Evolutionary conservation across 2,329 filamentous ascomycete species (phyloP).

Genomic region (Cryphonectria parasitica): DNA sequence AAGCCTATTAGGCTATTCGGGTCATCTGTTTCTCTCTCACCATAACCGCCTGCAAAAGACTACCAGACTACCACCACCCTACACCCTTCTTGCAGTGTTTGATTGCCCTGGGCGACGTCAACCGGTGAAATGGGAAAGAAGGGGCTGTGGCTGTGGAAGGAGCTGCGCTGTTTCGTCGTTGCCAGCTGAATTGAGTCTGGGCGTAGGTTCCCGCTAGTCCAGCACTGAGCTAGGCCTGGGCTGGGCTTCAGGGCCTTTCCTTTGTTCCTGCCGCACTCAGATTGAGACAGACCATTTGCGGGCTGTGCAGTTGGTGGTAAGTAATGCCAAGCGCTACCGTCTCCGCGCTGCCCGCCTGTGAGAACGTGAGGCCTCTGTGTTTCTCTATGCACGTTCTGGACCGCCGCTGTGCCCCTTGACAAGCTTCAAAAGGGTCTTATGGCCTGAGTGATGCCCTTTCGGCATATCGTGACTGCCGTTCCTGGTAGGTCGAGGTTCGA

Average conservation of each 20-base stretch:
- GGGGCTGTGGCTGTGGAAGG: background rate
- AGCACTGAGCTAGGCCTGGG: no score
- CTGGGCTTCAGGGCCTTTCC: background rate
- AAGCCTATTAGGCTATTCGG: background rate
- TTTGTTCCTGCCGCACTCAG: background rate
- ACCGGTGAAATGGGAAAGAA: background rate
- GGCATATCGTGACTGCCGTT: slow-evolving; percentile 6
- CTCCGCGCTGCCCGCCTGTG: background rate
- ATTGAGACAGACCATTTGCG: background rate
- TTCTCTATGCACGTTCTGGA: background rate
- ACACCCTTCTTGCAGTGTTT: background rate
- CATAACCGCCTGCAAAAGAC: no score
- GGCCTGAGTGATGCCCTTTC: background rate
- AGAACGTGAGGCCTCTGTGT: background rate
- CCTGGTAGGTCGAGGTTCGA: background rate
- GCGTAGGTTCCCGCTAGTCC: background rate
- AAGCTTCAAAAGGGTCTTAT: background rate
- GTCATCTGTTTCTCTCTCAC: background rate
- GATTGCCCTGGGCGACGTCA: background rate
- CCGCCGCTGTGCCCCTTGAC: background rate
- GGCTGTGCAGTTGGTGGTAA: background rate
- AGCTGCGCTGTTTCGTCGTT: background rate
- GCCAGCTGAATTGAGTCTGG: background rate
- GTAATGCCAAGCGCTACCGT: background rate
- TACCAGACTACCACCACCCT: background rate